Evolutionary conservation across 2,329 filamentous ascomycete species (phyloP), one percentile per base, ranked within the genome.

Genomic region (Pseudogymnoascus pannorum): DNA sequence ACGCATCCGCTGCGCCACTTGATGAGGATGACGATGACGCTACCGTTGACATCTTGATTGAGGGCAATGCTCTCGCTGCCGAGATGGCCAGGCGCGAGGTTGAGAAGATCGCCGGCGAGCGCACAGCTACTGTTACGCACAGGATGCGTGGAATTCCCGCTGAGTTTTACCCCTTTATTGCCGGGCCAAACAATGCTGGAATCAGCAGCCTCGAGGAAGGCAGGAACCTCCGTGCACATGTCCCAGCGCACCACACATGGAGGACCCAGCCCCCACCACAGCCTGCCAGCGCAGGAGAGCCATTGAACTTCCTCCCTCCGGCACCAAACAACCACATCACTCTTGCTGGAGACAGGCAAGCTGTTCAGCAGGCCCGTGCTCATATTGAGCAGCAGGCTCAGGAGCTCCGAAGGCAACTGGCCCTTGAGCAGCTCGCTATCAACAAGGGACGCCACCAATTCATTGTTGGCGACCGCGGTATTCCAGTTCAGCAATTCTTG

Each of bases 161-260:
- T 24, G 92, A 96, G 72, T 95, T 94, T 75, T 99, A 94, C 76
- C 93, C 93, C 59, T 99, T 99, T 79, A 87, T 99, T 73, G 88
- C 91, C 22, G 92, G 92, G 57, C 85, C 87, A 8, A 83, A 88
- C 72, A 90, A 92, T 72, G 78, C 82, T 54, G 78, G 85, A 58
- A 76, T 91, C 61, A 80, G 84, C 66, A 81, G 82, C 36, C 79
- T 96, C 59, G 88, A 93, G 74, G 77, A 86, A 63, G 83, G 83
- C 64, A 88, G 87, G 64, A 89, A 91, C 64, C 80, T 96, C 35
- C 87, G 89, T 72, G 81, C 99, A 65, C 85, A 89, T 61, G 87
- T 99, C 54, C 94, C 94, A 44, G 82, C 88, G 59, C 89, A 95
- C 74, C 85, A 91, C 72, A 87, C 84, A 11, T 92, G 87, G 84